Conservation (phyloP, 352 stramenopile species). For the Pythium rhizo-oryzae region DNA sequence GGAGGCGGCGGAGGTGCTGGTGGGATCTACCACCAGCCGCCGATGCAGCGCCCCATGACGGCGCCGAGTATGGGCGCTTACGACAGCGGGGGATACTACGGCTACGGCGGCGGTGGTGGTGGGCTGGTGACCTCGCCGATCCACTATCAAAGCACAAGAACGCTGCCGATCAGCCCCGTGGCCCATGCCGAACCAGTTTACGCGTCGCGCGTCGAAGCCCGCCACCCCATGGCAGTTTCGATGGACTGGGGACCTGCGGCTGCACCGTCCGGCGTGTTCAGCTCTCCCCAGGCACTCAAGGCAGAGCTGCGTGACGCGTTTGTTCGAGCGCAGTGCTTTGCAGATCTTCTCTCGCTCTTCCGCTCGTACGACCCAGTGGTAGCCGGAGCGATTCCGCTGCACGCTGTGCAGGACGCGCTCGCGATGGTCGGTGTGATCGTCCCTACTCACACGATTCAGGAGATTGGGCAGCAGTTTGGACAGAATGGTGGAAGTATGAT, state of each 20-base stretch:
- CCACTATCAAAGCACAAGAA: conserved; percentile 11
- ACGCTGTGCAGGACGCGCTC: conserved; percentile 51
- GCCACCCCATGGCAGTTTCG: conserved; percentile 9
- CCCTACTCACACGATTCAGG: conserved; percentile 33
- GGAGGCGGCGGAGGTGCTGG: background rate
- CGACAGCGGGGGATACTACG: conserved; percentile 6
- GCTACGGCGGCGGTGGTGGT: conserved; percentile 6
- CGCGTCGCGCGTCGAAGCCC: background rate
- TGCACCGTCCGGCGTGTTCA: background rate
- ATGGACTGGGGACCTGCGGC: conserved; percentile 17
- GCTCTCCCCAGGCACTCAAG: conserved; percentile 32
- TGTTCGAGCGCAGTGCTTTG: conserved; percentile 44
- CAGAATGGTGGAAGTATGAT: conserved; percentile 28
- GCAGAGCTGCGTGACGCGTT: conserved; percentile 51
- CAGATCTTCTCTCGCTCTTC: conserved; percentile 54
- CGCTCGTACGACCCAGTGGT: conserved; percentile 49
- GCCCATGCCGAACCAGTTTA: conserved; percentile 13
- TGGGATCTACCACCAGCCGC: conserved; percentile 8
- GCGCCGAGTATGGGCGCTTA: conserved; percentile 21
- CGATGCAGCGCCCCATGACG: conserved; percentile 32
- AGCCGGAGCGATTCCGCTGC: conserved; percentile 39
- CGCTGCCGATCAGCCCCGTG: conserved; percentile 26
- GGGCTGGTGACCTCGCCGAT: conserved; percentile 36
- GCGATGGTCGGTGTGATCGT: conserved; percentile 49
- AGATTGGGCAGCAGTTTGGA: conserved; percentile 46